Percentiles rank a stretch among this genome's conserved stretches.
These are phyloP conservation scores for Rhododendron henanense DNA, from an alignment of 148 eudicot species.

Conservation along the genomic window DNA sequence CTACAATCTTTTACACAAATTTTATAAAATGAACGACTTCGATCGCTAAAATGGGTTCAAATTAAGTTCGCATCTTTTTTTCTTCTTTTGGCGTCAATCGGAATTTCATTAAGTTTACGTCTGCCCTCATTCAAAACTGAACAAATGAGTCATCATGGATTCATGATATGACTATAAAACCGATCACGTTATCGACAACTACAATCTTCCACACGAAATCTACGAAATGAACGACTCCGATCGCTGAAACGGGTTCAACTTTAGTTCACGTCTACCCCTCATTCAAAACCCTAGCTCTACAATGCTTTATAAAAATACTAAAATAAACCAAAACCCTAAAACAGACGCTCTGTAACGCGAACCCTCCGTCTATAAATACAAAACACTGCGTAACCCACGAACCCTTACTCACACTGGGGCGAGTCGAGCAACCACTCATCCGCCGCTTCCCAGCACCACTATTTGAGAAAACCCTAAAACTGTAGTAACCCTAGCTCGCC, in stretches of 20 bases:
- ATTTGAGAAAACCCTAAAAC: too few relatives aligned
- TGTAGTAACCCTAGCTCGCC: neutral
- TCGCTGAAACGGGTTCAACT: neutral
- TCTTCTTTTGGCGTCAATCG: too few relatives aligned
- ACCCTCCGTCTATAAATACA: neutral
- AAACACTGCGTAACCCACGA: neutral
- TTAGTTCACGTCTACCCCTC: neutral
- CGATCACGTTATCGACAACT: too few relatives aligned
- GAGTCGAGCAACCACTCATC: constrained; percentile 7
- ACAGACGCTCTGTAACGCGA: neutral
- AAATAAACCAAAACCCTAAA: constrained; percentile 9
- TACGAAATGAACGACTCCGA: neutral
- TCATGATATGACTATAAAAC: too few relatives aligned
- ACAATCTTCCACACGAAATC: neutral
- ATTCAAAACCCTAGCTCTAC: neutral
- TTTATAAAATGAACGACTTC: neutral
- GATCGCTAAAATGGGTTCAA: neutral
- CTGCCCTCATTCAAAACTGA: neutral
- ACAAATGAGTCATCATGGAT: neutral
- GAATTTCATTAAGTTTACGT: too few relatives aligned
- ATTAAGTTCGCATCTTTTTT: too few relatives aligned
- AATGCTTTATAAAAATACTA: neutral
- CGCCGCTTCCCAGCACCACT: neutral
- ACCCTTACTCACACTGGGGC: neutral
- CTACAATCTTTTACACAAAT: neutral